These are phyloP conservation scores for Neofusicoccum umdonicola DNA, from an alignment of 2,329 filamentous ascomycete genomes.

Conservation along the genomic window DNA sequence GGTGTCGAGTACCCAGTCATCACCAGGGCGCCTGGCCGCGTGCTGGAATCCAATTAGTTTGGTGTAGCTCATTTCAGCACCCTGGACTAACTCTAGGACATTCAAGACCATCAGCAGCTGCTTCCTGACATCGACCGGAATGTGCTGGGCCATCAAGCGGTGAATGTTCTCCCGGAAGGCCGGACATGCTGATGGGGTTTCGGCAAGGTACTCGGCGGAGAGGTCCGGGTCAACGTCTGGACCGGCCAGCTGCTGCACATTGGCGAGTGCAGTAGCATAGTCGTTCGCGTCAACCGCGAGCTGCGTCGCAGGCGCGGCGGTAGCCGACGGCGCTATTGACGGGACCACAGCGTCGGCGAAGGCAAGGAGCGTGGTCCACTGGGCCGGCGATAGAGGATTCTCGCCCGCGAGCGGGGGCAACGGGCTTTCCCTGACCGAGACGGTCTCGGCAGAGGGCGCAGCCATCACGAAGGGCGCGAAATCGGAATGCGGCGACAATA, in stretches of 20 bases:
- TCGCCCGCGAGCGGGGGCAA: conserved; percentile 47
- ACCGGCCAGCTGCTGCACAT: conserved; percentile 29
- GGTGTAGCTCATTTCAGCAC: conserved; percentile 10
- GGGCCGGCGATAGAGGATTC: conserved; percentile 51
- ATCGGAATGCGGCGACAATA: background rate
- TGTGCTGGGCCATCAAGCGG: conserved; percentile 47
- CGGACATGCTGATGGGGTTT: conserved; percentile 52
- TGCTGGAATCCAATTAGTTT: conserved; percentile 44
- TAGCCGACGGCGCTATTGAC: conserved; percentile 49
- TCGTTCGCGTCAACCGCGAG: conserved; percentile 51
- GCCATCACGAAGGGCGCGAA: background rate
- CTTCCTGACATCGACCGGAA: conserved; percentile 49
- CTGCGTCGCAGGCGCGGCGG: conserved; percentile 38
- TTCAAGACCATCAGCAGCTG: conserved; percentile 53
- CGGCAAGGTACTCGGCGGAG: conserved; percentile 48
- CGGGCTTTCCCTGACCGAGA: conserved; percentile 26
- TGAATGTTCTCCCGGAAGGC: conserved; percentile 53
- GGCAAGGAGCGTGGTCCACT: conserved; percentile 60
- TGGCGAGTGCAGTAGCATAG: conserved; percentile 47
- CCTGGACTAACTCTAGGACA: conserved; percentile 49
- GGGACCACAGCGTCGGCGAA: conserved; percentile 60
- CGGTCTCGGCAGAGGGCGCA: background rate
- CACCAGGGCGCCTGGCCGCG: conserved; percentile 60
- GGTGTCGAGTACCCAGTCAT: conserved; percentile 67
- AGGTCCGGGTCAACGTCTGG: conserved; percentile 38